Evolutionary conservation across 169 alveolate genomes (phyloP).

Genomic region (Babesia bigemina): DNA sequence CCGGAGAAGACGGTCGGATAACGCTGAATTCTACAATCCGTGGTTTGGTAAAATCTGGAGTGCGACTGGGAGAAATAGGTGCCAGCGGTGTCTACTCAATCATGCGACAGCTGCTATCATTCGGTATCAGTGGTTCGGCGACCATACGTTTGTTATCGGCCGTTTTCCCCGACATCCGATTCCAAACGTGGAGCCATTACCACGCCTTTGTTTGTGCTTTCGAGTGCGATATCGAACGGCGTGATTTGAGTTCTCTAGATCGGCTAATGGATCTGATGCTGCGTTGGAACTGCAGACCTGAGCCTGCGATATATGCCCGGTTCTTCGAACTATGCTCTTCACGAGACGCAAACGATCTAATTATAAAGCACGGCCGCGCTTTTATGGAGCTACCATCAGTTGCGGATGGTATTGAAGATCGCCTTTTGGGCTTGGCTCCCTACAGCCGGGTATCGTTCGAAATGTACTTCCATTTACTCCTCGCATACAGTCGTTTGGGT

Average conservation of each 20-base stretch:
- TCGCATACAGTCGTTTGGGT: constrained; percentile 9
- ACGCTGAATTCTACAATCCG: constrained; percentile 2
- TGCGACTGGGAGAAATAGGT: background rate
- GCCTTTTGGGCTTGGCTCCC: constrained; percentile 4
- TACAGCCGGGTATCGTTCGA: constrained; percentile 24
- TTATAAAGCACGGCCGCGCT: constrained; percentile 3
- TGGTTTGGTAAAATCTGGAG: background rate
- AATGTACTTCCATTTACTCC: constrained; percentile 20
- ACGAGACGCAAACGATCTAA: background rate
- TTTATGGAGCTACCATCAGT: background rate
- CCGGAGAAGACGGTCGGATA: background rate
- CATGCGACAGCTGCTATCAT: constrained; percentile 13
- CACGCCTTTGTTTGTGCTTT: constrained; percentile 37
- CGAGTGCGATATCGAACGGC: constrained; percentile 35
- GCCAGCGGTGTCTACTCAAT: background rate
- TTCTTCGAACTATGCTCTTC: constrained; percentile 42
- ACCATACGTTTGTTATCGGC: constrained; percentile 16
- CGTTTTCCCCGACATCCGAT: constrained; percentile 10
- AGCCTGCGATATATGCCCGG: constrained; percentile 46
- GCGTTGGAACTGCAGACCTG: constrained; percentile 32
- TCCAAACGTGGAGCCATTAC: constrained; percentile 32
- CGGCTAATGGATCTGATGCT: constrained; percentile 32
- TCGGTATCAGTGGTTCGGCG: constrained; percentile 27
- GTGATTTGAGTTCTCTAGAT: constrained; percentile 10
- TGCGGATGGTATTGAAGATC: background rate